Percentiles rank a stretch among this genome's conserved stretches.
Evolutionary conservation across 2,329 filamentous ascomycete genomes (phyloP).

Genomic region (Ascocoryne sarcoides): DNA sequence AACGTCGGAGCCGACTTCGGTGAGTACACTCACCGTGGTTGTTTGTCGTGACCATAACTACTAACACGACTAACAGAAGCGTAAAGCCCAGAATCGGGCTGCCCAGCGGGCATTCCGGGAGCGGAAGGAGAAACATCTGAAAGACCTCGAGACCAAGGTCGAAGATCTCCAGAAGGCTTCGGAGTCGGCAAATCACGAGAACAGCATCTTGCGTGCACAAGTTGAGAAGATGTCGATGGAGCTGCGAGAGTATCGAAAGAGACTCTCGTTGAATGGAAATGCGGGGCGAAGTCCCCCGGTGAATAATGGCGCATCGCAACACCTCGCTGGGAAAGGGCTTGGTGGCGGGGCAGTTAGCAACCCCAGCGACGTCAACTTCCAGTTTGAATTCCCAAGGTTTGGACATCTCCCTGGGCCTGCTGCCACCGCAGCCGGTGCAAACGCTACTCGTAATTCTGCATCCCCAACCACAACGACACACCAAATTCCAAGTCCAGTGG

Average conservation of each 20-base stretch:
- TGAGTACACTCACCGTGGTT: slow-evolving; percentile 44
- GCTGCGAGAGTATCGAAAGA: slow-evolving; percentile 83
- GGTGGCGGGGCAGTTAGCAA: slow-evolving; percentile 45
- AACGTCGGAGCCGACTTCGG: slow-evolving; percentile 89
- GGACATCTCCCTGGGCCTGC: slow-evolving; percentile 55
- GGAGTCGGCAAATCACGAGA: slow-evolving; percentile 75
- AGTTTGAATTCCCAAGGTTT: slow-evolving; percentile 95
- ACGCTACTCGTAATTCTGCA: slow-evolving; percentile 15
- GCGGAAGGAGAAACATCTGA: slow-evolving; percentile 85
- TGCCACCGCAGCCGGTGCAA: slow-evolving; percentile 7
- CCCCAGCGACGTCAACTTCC: slow-evolving; percentile 70
- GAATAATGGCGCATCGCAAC: slow-evolving; percentile 16
- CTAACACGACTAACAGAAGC: slow-evolving; percentile 51
- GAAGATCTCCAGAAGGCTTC: slow-evolving; percentile 74
- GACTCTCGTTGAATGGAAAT: slow-evolving; percentile 49
- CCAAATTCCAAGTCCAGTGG: slow-evolving; percentile 16
- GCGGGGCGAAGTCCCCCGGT: slow-evolving; percentile 14
- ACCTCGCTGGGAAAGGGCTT: slow-evolving; percentile 36
- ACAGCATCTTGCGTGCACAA: slow-evolving; percentile 73
- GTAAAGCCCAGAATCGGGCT: slow-evolving; percentile 91
- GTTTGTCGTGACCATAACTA: slow-evolving; percentile 17
- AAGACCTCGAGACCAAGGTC: slow-evolving; percentile 73
- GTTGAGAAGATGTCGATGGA: slow-evolving; percentile 81
- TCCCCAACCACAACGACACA: slow-evolving; percentile 16
- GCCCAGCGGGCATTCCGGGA: slow-evolving; percentile 91